Evolutionary conservation across 768 basidiomycete genomes (phyloP), one percentile per base, ranked within the genome.

Genomic region (Xerocomellus amylosporus): DNA sequence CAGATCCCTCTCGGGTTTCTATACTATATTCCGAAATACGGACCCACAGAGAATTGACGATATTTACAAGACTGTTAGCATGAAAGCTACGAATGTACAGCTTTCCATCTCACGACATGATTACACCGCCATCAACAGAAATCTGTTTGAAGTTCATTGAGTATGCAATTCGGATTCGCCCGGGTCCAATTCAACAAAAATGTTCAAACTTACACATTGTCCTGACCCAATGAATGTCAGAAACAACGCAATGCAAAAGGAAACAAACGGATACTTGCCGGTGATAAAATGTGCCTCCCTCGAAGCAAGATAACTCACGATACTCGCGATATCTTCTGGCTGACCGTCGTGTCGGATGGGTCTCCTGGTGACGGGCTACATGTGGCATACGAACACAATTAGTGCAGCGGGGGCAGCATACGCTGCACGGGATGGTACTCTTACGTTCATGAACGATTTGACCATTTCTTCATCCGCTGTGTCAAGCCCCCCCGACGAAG

Each of bases 251-350:
- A 12, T 20, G 38, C 33, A 31, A 30, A n/a, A n/a, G 9, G 3
- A n/a, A 2, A 22, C 22, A 5, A 28, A 44, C 10, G 2, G 41
- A 51, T 39, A 34, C 64, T 56, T 37, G 59, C 74, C 74, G 10
- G 73, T 76, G 15, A 76, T 62, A 50, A 73, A 73, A 15, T 68
- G 64, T 6, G 74, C 65, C 19, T 68, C 71, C 20, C 71, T 66
- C 9, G 73, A 74, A 5, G 66, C 73, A 15, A 76, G 61, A 48
- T 66, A 75, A 9, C 74, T 74, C 0, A 75, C 72, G 6, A 70
- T n/a, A 9, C 61, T 60, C 26, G 75, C 73, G 14, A 75, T 51
- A 36, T 73, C 73, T 34, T 73, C 68, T 4, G 72, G 68, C 39
- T 70, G 57, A 26, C 66, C 71, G 0, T 46, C 36, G 4, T 51